Evolutionary conservation across 1,284 basidiomycete species (phyloP).

Genomic region (Melampsora larici-populina): DNA sequence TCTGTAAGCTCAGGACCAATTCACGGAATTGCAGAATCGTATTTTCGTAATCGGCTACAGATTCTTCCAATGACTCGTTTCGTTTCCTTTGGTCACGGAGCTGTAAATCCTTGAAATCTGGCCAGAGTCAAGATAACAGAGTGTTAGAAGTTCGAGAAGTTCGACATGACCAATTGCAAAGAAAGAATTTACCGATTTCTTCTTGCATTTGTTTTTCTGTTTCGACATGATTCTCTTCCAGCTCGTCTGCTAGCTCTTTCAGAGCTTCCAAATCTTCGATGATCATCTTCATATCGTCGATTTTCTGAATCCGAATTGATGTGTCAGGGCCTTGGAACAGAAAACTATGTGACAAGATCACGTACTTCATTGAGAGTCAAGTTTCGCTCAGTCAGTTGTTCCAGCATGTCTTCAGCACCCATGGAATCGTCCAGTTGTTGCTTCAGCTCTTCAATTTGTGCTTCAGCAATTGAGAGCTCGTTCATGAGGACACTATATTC

Average conservation of each 20-base stretch:
- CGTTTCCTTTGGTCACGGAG: constrained; percentile 67
- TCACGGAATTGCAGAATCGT: constrained; percentile 89
- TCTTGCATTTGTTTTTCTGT: constrained; percentile 88
- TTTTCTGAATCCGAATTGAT: constrained; percentile 63
- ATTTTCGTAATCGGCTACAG: constrained; percentile 74
- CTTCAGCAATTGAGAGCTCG: constrained; percentile 78
- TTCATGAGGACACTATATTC: constrained; percentile 74
- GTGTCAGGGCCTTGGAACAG: neutral
- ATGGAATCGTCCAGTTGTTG: constrained; percentile 89
- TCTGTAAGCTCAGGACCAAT: constrained; percentile 75
- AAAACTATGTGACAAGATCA: neutral
- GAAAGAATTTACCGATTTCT: constrained; percentile 68
- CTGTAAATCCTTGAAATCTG: constrained; percentile 69
- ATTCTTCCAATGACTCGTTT: constrained; percentile 68
- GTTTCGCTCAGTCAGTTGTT: constrained; percentile 91
- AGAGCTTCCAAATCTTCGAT: constrained; percentile 95
- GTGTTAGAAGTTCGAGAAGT: constrained; percentile 27
- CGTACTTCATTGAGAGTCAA: constrained; percentile 78
- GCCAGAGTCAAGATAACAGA: neutral
- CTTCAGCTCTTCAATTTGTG: constrained; percentile 89
- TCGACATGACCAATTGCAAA: constrained; percentile 43
- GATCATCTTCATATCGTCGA: constrained; percentile 90
- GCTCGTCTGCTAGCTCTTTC: constrained; percentile 91
- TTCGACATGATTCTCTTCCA: constrained; percentile 93
- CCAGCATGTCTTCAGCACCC: constrained; percentile 92